Evolutionary conservation across 2,329 filamentous ascomycete genomes (phyloP), one percentile per base, ranked within the genome.

Genomic region (Tetracladium maxilliforme): DNA sequence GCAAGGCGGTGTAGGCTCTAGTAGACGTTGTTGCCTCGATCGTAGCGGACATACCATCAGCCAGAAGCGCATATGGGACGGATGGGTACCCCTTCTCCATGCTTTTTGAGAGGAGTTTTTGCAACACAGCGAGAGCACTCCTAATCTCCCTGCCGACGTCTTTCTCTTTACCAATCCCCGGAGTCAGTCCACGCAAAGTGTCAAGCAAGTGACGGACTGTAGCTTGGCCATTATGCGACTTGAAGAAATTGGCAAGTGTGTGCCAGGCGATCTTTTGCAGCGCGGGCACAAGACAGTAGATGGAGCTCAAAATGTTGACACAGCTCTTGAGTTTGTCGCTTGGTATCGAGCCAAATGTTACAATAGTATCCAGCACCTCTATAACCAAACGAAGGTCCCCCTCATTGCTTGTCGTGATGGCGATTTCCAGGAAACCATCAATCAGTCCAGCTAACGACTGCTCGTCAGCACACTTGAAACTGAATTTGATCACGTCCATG

Each of bases 401-500:
- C 24, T 70, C 57, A 16, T 64, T 56, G 24, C 61, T 71, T 2
- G 78, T 83, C 36, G 63, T 68, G 45, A 70, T 64, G 47, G 76
- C 82, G 22, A 84, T 78, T 26, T 57, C 49, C 22, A 82, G 56
- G 7, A 80, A 51, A 9, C 61, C 61, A 29, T 68, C 60, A 29
- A 86, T 65, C 26, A 84, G 49, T 4, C 56, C 54, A 25, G 61
- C 61, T 12, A 78, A 58, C 22, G 74, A 66, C 16, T 59, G 49
- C 33, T 79, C 72, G 33, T 64, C 63, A 14, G 76, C 70, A 16
- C 70, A 61, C 35, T 73, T 76, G 44, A 72, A 77, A 43, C 75
- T 81, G 55, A 80, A 84, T 42, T 80, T 82, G 51, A 80, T 70
- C 27, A 81, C 59, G 33, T 79, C 70, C 29, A 64, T 61, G 27